Conservation (phyloP, 2,329 filamentous ascomycete genomes). For the Scopulariopsis brevicaulis region DNA sequence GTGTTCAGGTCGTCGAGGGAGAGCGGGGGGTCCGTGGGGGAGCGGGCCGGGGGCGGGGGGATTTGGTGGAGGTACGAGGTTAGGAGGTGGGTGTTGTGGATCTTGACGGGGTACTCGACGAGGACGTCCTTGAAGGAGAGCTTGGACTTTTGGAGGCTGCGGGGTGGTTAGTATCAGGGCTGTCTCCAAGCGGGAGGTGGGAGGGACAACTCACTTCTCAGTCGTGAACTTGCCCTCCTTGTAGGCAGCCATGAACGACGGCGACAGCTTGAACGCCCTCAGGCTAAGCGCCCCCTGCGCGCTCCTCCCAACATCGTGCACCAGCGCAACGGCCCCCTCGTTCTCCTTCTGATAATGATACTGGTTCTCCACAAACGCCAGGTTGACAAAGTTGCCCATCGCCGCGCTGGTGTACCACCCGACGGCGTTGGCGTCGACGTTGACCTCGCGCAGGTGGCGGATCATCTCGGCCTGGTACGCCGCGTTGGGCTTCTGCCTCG, state of each 20-base stretch:
- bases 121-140: conserved; percentile 91
- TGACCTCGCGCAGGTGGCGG: conserved; percentile 89
- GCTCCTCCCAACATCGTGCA: conserved; percentile 92
- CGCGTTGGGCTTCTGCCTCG: conserved; percentile 81
- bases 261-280: conserved; percentile 83
- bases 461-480: conserved; percentile 95
- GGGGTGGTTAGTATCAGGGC: conserved; percentile 22
- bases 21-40: conserved; percentile 62
- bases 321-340: conserved; percentile 74
- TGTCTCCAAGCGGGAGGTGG: conserved; percentile 5
- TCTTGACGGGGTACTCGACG: conserved; percentile 73
- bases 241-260: conserved; percentile 77
- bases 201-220: conserved; percentile 57
- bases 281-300: conserved; percentile 84
- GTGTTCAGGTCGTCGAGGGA: conserved; percentile 69
- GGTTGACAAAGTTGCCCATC: conserved; percentile 96
- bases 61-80: conserved; percentile 93
- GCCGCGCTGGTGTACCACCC: conserved; percentile 98
- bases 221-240: conserved; percentile 98
- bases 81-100: conserved; percentile 96
- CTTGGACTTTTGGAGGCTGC: conserved; percentile 85
- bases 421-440: conserved; percentile 94
- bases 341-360: conserved; percentile 96
- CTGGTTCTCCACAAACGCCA: conserved; percentile 95
- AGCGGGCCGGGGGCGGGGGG: conserved; percentile 48